Percentiles rank a stretch among this genome's conserved stretches.
Conservation (phyloP, 192 early-diverging fungal genomes). For the Umbelopsis ramanniana region DNA sequence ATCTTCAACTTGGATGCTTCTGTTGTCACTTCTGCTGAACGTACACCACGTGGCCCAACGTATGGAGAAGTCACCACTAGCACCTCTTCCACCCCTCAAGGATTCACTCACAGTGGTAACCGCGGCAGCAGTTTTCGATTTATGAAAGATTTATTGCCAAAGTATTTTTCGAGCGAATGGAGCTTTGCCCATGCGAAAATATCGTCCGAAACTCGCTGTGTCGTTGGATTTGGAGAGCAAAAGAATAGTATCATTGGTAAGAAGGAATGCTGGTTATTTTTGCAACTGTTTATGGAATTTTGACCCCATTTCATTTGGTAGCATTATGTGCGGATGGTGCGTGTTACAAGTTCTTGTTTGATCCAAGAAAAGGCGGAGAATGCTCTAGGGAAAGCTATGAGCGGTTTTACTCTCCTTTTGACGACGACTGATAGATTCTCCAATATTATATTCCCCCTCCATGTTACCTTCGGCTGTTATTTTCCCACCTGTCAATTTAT, state of each 20-base stretch:
- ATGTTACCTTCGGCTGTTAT: not conserved
- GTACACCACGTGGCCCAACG: conserved; percentile 50
- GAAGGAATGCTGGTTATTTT: conserved; percentile 3
- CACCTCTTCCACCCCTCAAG: conserved; percentile 16
- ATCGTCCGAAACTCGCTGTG: conserved; percentile 76
- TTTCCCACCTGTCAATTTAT: conserved; percentile 4
- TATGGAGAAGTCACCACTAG: conserved; percentile 53
- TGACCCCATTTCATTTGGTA: conserved; percentile 24
- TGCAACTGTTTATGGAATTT: not conserved
- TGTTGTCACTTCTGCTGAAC: conserved; percentile 40
- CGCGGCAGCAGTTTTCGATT: conserved; percentile 59
- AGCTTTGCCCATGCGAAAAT: conserved; percentile 89
- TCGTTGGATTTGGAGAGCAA: conserved; percentile 81
- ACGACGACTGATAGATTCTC: not conserved
- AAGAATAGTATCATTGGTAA: conserved; percentile 74
- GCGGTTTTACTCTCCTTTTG: conserved; percentile 38
- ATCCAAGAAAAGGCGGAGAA: conserved; percentile 75
- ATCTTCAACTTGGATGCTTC: conserved; percentile 83
- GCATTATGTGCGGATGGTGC: conserved; percentile 88
- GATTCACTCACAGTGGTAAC: conserved; percentile 51
- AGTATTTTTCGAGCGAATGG: conserved; percentile 96
- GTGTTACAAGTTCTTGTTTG: conserved; percentile 84
- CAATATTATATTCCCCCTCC: not conserved
- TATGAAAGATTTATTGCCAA: conserved; percentile 85
- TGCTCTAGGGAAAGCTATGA: conserved; percentile 56